A percentile compares a stretch with the other conserved stretches of the same genome.
Conservation (phyloP, 805 yeast genomes). For the Dipodascus albidus region DNA sequence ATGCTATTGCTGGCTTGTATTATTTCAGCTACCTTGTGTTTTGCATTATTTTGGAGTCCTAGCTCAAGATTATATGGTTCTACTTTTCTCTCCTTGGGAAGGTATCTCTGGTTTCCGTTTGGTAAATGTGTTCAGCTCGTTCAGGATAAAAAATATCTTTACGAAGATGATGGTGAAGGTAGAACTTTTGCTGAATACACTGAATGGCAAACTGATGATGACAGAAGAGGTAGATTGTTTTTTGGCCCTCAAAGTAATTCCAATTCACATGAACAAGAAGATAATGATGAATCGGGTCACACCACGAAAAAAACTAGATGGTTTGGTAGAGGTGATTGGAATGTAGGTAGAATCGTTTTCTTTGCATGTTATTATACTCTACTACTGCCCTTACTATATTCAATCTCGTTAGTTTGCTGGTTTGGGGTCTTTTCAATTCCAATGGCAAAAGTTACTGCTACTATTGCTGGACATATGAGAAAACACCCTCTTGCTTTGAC, state of each 20-base stretch:
- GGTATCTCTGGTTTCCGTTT: slow-evolving; percentile 71
- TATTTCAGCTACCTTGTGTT: slow-evolving; percentile 33
- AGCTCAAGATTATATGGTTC: slow-evolving; percentile 52
- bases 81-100: slow-evolving; percentile 49
- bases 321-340: slow-evolving; percentile 93
- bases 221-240: slow-evolving; percentile 54
- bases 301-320: slow-evolving; percentile 32
- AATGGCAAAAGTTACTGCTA: slow-evolving; percentile 76
- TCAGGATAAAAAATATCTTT: slow-evolving; percentile 67
- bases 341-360: slow-evolving; percentile 66
- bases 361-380: slow-evolving; percentile 58
- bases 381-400: slow-evolving; percentile 52
- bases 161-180: slow-evolving; percentile 86
- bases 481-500: slow-evolving; percentile 82
- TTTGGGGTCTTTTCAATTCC: slow-evolving; percentile 81
- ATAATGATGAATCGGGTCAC: background rate
- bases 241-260: slow-evolving; percentile 50
- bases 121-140: slow-evolving; percentile 76
- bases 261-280: background rate
- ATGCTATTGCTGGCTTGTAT: slow-evolving; percentile 43
- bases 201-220: slow-evolving; percentile 64
- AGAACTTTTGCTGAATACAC: slow-evolving; percentile 74
- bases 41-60: slow-evolving; percentile 33
- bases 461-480: slow-evolving; percentile 65
- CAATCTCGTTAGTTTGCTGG: slow-evolving; percentile 61